Evolutionary conservation across 2,329 filamentous ascomycete species (phyloP).

Genomic region (Torrubiellomyces zombiae): DNA sequence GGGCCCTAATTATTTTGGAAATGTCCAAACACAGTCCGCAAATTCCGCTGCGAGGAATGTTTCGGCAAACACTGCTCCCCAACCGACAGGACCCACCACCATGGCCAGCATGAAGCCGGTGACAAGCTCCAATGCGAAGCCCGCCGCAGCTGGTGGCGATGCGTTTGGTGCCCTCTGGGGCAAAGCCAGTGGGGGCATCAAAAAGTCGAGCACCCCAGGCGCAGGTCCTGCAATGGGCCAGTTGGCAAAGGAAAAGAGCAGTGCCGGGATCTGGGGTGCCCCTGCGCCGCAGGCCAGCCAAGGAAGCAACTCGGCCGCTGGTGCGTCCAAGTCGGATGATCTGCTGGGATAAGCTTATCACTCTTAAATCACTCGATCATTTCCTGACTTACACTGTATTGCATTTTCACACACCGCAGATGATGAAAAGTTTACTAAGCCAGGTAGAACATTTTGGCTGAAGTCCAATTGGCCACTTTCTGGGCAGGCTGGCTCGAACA

Average conservation of each 20-base stretch:
- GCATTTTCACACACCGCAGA: no score
- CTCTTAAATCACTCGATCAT: not conserved
- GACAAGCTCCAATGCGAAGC: slow-evolving; percentile 30
- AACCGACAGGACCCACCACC: slow-evolving; percentile 18
- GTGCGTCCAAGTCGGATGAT: slow-evolving; percentile 28
- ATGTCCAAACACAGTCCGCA: slow-evolving; percentile 36
- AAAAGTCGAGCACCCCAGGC: slow-evolving; percentile 48
- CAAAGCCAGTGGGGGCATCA: slow-evolving; percentile 54
- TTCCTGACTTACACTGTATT: no score
- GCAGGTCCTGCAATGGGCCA: slow-evolving; percentile 71
- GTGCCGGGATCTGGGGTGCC: slow-evolving; percentile 83
- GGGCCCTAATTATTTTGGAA: slow-evolving; percentile 90
- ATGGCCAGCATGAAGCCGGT: slow-evolving; percentile 32
- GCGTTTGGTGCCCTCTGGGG: slow-evolving; percentile 84
- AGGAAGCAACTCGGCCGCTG: slow-evolving; percentile 11
- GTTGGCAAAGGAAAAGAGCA: slow-evolving; percentile 95
- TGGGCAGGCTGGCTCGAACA: no score
- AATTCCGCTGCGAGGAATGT: slow-evolving; percentile 14
- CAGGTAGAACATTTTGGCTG: no score
- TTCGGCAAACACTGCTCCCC: slow-evolving; percentile 15
- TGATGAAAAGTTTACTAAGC: no score
- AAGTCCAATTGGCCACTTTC: no score
- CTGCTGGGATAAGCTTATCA: slow-evolving; percentile 27
- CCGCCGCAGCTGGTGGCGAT: slow-evolving; percentile 49
- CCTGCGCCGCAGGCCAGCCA: slow-evolving; percentile 27